Evolutionary conservation across 2,329 filamentous ascomycete species (phyloP).

Genomic region (Pleoardoris graminearum): DNA sequence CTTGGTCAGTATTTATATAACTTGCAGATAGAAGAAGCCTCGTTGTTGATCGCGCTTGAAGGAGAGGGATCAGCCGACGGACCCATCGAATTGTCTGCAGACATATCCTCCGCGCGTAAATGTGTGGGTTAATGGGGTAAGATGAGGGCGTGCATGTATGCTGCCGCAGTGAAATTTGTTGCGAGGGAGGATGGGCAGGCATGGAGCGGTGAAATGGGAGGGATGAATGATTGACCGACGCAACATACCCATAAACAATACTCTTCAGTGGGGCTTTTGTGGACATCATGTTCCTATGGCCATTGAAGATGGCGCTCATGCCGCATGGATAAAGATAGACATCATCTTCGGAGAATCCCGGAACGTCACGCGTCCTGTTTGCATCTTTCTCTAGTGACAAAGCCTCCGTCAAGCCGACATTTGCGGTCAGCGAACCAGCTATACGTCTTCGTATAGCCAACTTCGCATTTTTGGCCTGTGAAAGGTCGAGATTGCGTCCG

Average conservation of each 20-base stretch:
- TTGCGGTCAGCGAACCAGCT: conserved; percentile 76
- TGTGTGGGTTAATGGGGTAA: too few species aligned
- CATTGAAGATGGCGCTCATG: conserved; percentile 94
- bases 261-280: conserved; percentile 70
- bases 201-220: too few species aligned
- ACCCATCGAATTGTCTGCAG: too few species aligned
- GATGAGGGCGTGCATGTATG: too few species aligned
- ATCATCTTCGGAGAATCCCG: conserved; percentile 77
- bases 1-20: conserved; percentile 7
- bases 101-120: too few species aligned
- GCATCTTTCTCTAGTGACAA: conserved; percentile 55
- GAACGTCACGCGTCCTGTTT: conserved; percentile 50
- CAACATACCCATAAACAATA: conserved; percentile 74
- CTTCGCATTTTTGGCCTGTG: conserved; percentile 78
- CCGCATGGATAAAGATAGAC: conserved; percentile 87
- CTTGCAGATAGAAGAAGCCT: background rate
- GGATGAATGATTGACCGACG: background rate
- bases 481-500: conserved; percentile 83
- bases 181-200: too few species aligned
- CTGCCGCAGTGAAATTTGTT: too few species aligned
- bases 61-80: too few species aligned
- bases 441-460: conserved; percentile 85
- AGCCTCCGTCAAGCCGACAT: conserved; percentile 67
- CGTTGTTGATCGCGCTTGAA: too few species aligned
- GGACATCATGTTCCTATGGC: conserved; percentile 73